Conservation (phyloP, 345 rosid genomes). For the Brassica napus region Da-Ae NC_063451.1:35831001-35831500, state of each 20-base stretch:
- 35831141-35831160: slow-evolving; percentile 2
- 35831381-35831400: slow-evolving; percentile 81
- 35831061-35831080: too few relatives aligned
- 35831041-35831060: background rate
- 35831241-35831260: slow-evolving; percentile 7
- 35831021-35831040: background rate
- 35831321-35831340: slow-evolving; percentile 31
- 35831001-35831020: background rate
- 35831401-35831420: slow-evolving; percentile 76
- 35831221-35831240: background rate
- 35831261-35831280: slow-evolving; percentile 21
- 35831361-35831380: slow-evolving; percentile 51
- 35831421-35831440: slow-evolving; percentile 86
- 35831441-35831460: slow-evolving; percentile 85
- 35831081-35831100: background rate
- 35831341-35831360: slow-evolving; percentile 50
- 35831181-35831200: slow-evolving; percentile 22
- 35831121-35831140: slow-evolving; percentile 21
- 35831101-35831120: background rate
- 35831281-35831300: slow-evolving; percentile 44
- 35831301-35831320: slow-evolving; percentile 42
- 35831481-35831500: slow-evolving; percentile 81
- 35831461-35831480: slow-evolving; percentile 66
- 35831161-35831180: slow-evolving; percentile 18
- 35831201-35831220: slow-evolving; percentile 32